Conservation (phyloP, 805 yeast genomes). For the Suhomyces sp. region DNA sequence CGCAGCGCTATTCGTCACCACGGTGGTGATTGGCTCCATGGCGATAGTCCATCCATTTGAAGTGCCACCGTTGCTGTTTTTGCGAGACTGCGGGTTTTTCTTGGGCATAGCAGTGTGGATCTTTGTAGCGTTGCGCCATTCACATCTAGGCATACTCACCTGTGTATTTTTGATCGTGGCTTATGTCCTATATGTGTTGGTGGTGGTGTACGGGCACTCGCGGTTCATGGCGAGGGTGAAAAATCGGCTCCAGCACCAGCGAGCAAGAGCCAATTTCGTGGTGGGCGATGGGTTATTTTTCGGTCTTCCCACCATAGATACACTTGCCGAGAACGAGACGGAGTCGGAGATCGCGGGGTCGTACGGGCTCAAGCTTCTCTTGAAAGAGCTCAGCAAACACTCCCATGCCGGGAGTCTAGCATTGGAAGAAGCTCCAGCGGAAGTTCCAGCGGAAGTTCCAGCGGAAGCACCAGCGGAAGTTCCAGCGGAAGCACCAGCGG, state of each 20-base stretch:
- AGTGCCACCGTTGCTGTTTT: constrained; percentile 50
- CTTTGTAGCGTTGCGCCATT: constrained; percentile 52
- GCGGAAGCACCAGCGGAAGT: too few relatives aligned
- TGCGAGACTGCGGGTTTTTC: constrained; percentile 62
- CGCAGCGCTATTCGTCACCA: constrained; percentile 77
- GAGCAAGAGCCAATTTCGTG: constrained; percentile 22
- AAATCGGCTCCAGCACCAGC: constrained; percentile 14
- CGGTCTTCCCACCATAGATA: constrained; percentile 22
- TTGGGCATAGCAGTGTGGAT: constrained; percentile 47
- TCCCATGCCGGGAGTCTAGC: constrained; percentile 11
- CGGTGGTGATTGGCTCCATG: constrained; percentile 79
- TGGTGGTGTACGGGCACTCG: constrained; percentile 28
- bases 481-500: too few relatives aligned
- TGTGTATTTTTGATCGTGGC: constrained; percentile 55
- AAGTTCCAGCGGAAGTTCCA: too few relatives aligned
- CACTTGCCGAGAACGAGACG: not conserved
- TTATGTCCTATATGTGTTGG: constrained; percentile 57
- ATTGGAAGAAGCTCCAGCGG: not conserved
- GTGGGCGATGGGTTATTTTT: constrained; percentile 12
- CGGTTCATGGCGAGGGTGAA: constrained; percentile 11
- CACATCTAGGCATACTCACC: constrained; percentile 51
- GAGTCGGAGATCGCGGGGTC: constrained; percentile 19
- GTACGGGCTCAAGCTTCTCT: constrained; percentile 30
- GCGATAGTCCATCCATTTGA: constrained; percentile 62
- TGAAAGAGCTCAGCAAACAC: constrained; percentile 31